These are phyloP conservation scores for Phanerodontia chrysosporium DNA, from an alignment of 768 basidiomycete genomes.

Conservation along the genomic window DNA sequence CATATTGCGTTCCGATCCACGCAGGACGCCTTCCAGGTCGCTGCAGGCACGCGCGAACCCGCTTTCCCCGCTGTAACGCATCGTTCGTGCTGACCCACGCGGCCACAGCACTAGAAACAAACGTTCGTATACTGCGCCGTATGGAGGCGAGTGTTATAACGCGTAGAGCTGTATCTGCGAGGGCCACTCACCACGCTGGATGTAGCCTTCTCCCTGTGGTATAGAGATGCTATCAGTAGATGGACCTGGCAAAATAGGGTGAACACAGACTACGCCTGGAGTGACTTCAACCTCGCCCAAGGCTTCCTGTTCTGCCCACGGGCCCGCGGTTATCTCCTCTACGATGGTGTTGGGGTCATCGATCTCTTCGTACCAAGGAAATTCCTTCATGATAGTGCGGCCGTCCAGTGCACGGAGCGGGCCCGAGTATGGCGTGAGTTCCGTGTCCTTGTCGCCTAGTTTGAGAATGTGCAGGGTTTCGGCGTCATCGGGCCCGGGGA, in stretches of 20 bases:
- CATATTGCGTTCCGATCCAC: not conserved
- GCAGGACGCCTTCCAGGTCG: not conserved
- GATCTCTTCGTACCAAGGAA: no score
- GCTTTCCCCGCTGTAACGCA: not conserved
- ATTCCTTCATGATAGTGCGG: no score
- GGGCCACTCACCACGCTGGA: not conserved
- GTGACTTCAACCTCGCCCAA: no score
- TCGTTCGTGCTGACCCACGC: not conserved
- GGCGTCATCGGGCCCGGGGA: not conserved
- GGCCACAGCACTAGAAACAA: not conserved
- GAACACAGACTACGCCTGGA: no score
- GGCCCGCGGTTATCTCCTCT: no score
- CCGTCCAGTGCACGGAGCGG: not conserved
- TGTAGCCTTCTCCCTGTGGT: no score
- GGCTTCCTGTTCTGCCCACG: no score
- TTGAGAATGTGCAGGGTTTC: not conserved
- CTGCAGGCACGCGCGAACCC: not conserved
- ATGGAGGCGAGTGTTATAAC: not conserved
- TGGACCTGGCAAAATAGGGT: no score
- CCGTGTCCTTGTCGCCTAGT: not conserved
- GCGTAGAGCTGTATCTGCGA: not conserved
- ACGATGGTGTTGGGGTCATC: no score
- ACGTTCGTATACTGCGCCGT: not conserved
- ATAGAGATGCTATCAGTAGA: no score
- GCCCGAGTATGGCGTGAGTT: not conserved